A percentile compares a stretch with the other conserved stretches of the same genome.
These are phyloP conservation scores for Globisporangium acanthophoron DNA, from an alignment of 352 stramenopile genomes.

Conservation along the genomic window DNA sequence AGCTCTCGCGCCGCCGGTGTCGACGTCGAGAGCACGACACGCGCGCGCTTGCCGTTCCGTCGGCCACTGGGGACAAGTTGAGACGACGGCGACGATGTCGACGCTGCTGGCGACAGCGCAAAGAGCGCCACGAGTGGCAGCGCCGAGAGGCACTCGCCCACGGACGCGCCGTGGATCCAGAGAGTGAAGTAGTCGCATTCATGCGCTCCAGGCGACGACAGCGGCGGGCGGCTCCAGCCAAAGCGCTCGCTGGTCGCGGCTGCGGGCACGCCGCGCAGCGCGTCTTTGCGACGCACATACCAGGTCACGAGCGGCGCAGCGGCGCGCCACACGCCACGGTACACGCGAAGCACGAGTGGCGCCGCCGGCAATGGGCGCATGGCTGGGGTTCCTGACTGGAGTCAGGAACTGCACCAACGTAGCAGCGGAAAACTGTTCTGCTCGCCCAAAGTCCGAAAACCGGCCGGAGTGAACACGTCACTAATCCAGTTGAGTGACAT, in stretches of 20 bases:
- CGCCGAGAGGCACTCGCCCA: constrained; percentile 66
- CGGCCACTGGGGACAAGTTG: neutral
- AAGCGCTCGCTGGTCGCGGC: constrained; percentile 47
- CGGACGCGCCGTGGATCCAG: constrained; percentile 74
- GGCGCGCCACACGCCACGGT: constrained; percentile 45
- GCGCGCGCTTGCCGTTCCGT: constrained; percentile 3
- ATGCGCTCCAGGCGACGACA: neutral
- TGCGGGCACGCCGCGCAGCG: constrained; percentile 22
- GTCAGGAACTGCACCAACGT: too few relatives aligned
- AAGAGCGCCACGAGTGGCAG: constrained; percentile 56
- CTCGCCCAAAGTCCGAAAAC: too few relatives aligned
- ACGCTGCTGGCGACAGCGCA: neutral
- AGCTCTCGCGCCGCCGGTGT: constrained; percentile 53
- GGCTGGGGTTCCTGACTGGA: too few relatives aligned
- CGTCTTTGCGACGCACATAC: constrained; percentile 52
- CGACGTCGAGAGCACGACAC: constrained; percentile 66
- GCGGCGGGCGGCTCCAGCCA: constrained; percentile 31
- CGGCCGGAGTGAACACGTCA: too few relatives aligned
- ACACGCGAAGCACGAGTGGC: constrained; percentile 14
- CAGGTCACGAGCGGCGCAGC: constrained; percentile 47
- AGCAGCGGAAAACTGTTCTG: too few relatives aligned
- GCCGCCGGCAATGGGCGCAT: too few relatives aligned
- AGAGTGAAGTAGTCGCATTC: constrained; percentile 22
- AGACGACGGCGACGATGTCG: too few relatives aligned
- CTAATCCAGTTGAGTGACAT: too few relatives aligned